These are phyloP conservation scores for Iris macrosiphon DNA, from an alignment of 106 monocot species.

Conservation along the genomic window DNA sequence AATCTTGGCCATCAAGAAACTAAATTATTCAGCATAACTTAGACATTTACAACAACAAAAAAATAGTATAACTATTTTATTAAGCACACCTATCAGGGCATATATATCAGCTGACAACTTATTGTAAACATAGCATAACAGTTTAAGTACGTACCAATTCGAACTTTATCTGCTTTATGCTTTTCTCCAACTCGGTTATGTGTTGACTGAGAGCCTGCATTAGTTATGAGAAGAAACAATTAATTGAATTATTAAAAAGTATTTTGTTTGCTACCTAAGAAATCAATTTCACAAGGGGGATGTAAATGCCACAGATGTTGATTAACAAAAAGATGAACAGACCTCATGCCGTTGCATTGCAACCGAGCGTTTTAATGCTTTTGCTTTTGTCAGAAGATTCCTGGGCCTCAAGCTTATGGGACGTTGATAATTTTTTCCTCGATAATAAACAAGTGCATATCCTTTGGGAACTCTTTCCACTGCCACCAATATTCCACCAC, in stretches of 20 bases:
- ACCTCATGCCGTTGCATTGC: constrained; percentile 92
- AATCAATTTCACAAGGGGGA: background rate
- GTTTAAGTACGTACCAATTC: constrained; percentile 24
- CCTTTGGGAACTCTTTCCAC: constrained; percentile 82
- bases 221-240: background rate
- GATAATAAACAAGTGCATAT: constrained; percentile 68
- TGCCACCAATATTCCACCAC: constrained; percentile 81
- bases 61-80: too few relatives aligned
- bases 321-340: constrained; percentile 9
- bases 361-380: constrained; percentile 68
- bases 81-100: too few relatives aligned
- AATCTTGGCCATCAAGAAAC: too few relatives aligned
- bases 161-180: constrained; percentile 32
- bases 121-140: too few relatives aligned
- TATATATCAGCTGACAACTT: too few relatives aligned
- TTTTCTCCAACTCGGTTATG: constrained; percentile 33
- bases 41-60: too few relatives aligned
- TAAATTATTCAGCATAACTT: too few relatives aligned
- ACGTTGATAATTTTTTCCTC: constrained; percentile 79
- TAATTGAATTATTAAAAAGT: background rate
- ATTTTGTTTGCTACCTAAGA: background rate
- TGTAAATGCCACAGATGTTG: background rate
- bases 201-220: constrained; percentile 53
- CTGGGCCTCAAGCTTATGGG: constrained; percentile 73
- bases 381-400: constrained; percentile 76